Evolutionary conservation across 2,329 filamentous ascomycete species (phyloP).

Genomic region (Botryotinia convoluta): DNA sequence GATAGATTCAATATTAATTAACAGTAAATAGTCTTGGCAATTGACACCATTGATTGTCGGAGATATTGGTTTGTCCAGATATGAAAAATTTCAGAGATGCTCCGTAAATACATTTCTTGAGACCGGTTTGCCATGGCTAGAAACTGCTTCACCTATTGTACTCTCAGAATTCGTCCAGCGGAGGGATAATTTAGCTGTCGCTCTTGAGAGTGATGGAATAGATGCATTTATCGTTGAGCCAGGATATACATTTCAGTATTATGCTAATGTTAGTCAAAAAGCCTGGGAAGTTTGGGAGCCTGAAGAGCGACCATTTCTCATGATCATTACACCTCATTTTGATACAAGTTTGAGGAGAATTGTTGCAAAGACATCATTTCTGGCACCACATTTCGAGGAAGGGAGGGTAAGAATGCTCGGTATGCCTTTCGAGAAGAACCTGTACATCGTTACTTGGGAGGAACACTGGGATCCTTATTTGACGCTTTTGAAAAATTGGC

Average conservation of each 20-base stretch:
- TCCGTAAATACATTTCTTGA: background rate
- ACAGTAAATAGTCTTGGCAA: background rate
- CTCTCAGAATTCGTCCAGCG: conserved; percentile 42
- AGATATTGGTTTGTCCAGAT: background rate
- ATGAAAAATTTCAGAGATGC: background rate
- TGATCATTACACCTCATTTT: conserved; percentile 53
- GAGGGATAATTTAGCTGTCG: conserved; percentile 54
- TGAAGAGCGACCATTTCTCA: conserved; percentile 61
- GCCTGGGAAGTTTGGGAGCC: conserved; percentile 66
- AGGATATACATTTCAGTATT: conserved; percentile 63
- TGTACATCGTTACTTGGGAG: conserved; percentile 59
- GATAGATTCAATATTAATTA: background rate
- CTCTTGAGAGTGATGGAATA: conserved; percentile 49
- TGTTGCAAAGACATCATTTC: conserved; percentile 54
- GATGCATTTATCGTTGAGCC: conserved; percentile 63
- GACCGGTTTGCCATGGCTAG: conserved; percentile 1
- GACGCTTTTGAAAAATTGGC: conserved; percentile 48
- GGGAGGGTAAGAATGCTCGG: conserved; percentile 56
- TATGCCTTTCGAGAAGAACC: conserved; percentile 51
- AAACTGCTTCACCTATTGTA: background rate
- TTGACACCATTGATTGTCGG: background rate
- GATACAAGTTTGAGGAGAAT: conserved; percentile 42
- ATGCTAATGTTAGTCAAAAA: conserved; percentile 57
- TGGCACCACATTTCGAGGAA: conserved; percentile 60
- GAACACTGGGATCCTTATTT: conserved; percentile 64